phyloP scores from a whole-genome alignment of 306 rosid species.

The Cucurbita maxima region DNA sequence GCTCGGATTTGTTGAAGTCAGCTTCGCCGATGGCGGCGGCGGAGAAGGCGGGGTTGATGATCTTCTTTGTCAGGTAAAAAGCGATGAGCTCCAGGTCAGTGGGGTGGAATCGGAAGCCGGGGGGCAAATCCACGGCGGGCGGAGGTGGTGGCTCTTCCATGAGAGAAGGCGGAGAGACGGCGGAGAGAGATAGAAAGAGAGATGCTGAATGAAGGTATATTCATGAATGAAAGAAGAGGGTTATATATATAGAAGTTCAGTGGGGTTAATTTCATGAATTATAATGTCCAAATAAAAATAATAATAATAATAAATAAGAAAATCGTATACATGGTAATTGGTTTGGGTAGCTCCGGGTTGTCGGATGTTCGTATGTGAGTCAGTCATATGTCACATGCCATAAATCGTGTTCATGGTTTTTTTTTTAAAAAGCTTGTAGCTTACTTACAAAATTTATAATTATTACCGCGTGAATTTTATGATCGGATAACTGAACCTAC shows the following conservation, averaged over 20 bases:
- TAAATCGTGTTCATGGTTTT: too few relatives aligned
- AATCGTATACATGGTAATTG: too few relatives aligned
- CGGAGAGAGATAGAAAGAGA: neutral
- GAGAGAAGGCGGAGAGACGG: neutral
- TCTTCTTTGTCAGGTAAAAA: slow-evolving; percentile 50
- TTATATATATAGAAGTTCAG: neutral
- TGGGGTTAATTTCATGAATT: neutral
- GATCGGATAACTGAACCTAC: too few relatives aligned
- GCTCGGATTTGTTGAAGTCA: slow-evolving; percentile 81
- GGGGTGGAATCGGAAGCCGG: slow-evolving; percentile 92
- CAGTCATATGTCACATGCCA: too few relatives aligned
- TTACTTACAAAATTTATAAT: too few relatives aligned
- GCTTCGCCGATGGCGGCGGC: slow-evolving; percentile 81
- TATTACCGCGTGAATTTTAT: too few relatives aligned
- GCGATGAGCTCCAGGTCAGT: slow-evolving; percentile 75
- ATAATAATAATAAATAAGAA: too few relatives aligned
- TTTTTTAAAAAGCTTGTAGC: too few relatives aligned
- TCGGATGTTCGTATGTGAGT: too few relatives aligned
- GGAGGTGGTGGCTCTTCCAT: neutral
- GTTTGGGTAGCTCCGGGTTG: too few relatives aligned
- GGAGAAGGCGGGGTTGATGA: slow-evolving; percentile 35
- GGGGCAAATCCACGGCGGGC: slow-evolving; percentile 41
- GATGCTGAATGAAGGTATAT: neutral
- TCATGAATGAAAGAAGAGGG: neutral
- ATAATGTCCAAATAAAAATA: too few relatives aligned